Conservation (phyloP, 148 eudicot species). For the Camellia granthamiana region DNA sequence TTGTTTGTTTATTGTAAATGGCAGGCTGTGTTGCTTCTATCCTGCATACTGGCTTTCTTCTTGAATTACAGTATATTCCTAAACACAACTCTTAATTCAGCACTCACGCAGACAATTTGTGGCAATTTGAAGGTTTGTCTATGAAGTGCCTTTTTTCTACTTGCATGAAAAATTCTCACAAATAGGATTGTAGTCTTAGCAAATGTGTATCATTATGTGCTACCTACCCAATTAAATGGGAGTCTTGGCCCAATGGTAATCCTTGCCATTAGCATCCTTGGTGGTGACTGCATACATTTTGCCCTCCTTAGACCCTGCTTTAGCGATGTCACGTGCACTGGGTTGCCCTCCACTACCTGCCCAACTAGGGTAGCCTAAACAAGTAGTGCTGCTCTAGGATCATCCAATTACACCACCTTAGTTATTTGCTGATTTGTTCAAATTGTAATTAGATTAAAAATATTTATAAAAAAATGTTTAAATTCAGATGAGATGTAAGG, state of each 20-base stretch:
- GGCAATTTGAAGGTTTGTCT: slow-evolving; percentile 80
- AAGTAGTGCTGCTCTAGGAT: not conserved
- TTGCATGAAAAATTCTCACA: not conserved
- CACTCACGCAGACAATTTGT: slow-evolving; percentile 82
- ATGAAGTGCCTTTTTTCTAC: not conserved
- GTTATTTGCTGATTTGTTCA: not conserved
- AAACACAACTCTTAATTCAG: slow-evolving; percentile 89
- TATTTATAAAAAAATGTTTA: not conserved
- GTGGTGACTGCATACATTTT: no score
- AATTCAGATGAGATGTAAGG: not conserved
- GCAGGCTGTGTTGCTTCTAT: slow-evolving; percentile 80
- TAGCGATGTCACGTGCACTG: no score
- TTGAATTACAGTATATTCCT: slow-evolving; percentile 75
- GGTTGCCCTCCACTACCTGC: not conserved
- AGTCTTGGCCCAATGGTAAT: no score
- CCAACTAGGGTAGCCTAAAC: not conserved
- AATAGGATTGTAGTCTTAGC: not conserved
- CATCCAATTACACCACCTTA: not conserved
- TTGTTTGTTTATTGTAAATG: slow-evolving; percentile 11
- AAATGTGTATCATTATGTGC: not conserved
- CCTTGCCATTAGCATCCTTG: no score
- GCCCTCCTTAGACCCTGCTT: no score
- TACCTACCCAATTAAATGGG: not conserved
- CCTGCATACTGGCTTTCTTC: slow-evolving; percentile 81
- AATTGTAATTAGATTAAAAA: not conserved